phyloP scores from a whole-genome alignment of 305 asterid species.

The Petunia hybrid region DNA sequence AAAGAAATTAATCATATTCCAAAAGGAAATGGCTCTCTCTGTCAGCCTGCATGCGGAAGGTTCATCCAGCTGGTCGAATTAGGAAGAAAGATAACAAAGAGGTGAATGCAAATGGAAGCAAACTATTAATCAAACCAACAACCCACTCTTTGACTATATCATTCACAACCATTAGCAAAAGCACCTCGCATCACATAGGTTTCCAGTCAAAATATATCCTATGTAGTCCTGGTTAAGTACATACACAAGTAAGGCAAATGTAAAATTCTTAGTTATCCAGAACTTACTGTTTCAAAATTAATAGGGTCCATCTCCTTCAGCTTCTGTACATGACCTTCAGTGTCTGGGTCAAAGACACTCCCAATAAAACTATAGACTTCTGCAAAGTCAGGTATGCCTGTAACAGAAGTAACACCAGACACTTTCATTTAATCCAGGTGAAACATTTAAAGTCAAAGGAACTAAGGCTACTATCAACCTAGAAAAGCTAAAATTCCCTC shows the following conservation, averaged over 20 bases:
- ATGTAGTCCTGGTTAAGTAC: neutral
- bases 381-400: slow-evolving; percentile 90
- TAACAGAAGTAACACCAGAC: neutral
- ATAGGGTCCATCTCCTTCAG: slow-evolving; percentile 99
- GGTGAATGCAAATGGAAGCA: neutral
- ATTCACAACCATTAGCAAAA: neutral
- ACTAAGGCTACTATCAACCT: neutral
- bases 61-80: neutral
- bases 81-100: too few relatives aligned
- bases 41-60: neutral
- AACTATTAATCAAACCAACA: neutral
- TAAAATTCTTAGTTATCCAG: neutral
- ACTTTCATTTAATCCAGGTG: neutral
- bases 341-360: slow-evolving; percentile 88
- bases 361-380: slow-evolving; percentile 96
- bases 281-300: slow-evolving; percentile 89
- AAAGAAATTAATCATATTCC: too few relatives aligned
- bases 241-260: neutral
- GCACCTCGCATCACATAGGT: neutral
- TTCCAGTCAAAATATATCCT: neutral
- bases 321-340: slow-evolving; percentile 76
- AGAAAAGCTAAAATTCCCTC: neutral
- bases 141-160: neutral
- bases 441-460: neutral
- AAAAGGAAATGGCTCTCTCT: too few relatives aligned